Base-by-base conservation (phyloP, 208 protist genomes). In the Acanthamoeba royreba region DNA sequence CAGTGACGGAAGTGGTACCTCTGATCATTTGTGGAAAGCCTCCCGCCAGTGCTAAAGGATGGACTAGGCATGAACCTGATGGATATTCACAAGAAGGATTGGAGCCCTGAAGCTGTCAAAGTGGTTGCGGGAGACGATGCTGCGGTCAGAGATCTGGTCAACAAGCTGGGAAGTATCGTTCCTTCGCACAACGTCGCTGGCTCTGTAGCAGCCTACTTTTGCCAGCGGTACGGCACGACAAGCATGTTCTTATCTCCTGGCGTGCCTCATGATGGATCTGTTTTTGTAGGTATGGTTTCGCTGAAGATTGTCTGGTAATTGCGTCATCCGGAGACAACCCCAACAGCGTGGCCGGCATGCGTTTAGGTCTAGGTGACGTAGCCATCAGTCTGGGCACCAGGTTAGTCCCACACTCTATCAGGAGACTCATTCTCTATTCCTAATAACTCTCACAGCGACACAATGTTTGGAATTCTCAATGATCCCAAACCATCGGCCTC, bases 11-110 rank as follows among this genome's bases (percentile, higher is more conserved):
- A 81, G 61, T 46, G 87, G 87, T 92, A 79, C n/a, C n/a, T n/a
- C n/a, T n/a, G n/a, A n/a, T n/a, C n/a, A n/a, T n/a, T n/a, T n/a
- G n/a, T n/a, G n/a, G n/a, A n/a, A n/a, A n/a, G n/a, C n/a, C n/a
- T n/a, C n/a, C n/a, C n/a, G n/a, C n/a, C n/a, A n/a, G n/a, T n/a
- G n/a, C n/a, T n/a, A n/a, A n/a, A n/a, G n/a, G n/a, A n/a, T n/a
- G n/a, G n/a, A n/a, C n/a, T 52, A 46, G 96, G 96, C 17, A 97
- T 97, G 95, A 97, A 97, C 85, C 58, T 96, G 17, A 47, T 97
- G 35, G 95, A 96, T 74, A 95, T 97, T n/a, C 72, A 61, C 31
- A 92, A 45, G 28, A 77, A 86, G 35, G 25, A 93, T 9, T 97
- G 96, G 96, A 42, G 33, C 35, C 11, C 35, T 4, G 52, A 52